Evolutionary conservation across 176 grass and related monocot genomes (phyloP).

Genomic region (Guadua angustifolia): DNA sequence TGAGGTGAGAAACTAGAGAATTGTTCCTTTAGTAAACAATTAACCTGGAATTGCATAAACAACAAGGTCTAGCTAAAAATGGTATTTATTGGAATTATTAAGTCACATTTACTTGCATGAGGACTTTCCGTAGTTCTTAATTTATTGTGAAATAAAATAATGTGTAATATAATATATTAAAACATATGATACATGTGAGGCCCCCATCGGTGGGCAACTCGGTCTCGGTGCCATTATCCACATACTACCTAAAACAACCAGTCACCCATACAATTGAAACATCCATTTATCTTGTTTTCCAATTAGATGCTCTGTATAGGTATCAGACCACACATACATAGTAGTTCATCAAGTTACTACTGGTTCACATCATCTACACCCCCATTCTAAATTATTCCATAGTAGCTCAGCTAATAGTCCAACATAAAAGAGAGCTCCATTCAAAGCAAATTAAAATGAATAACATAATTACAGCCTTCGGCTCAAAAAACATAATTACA

Average conservation of each 20-base stretch:
- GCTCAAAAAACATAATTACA: not conserved
- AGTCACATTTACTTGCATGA: not conserved
- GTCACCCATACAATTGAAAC: not conserved
- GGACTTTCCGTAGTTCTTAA: not conserved
- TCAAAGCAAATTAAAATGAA: not conserved
- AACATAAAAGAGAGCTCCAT: not conserved
- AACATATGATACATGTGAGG: not conserved
- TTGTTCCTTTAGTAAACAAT: not conserved
- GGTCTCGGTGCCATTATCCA: not conserved
- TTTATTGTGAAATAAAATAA: not conserved
- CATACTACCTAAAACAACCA: not conserved
- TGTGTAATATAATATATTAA: not conserved
- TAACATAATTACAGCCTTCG: not conserved
- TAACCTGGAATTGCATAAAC: not conserved
- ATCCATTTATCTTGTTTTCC: not conserved
- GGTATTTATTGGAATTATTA: not conserved
- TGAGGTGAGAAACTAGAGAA: not conserved
- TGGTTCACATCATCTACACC: not conserved
- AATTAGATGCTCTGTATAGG: not conserved
- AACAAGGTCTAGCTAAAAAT: not conserved
- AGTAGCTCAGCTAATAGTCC: not conserved
- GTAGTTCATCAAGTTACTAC: not conserved
- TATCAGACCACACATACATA: not conserved
- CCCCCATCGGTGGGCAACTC: not conserved
- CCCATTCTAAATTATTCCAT: not conserved